Evolutionary conservation across 1,284 basidiomycete genomes (phyloP).

Genomic region (Marasmius sp.): DNA sequence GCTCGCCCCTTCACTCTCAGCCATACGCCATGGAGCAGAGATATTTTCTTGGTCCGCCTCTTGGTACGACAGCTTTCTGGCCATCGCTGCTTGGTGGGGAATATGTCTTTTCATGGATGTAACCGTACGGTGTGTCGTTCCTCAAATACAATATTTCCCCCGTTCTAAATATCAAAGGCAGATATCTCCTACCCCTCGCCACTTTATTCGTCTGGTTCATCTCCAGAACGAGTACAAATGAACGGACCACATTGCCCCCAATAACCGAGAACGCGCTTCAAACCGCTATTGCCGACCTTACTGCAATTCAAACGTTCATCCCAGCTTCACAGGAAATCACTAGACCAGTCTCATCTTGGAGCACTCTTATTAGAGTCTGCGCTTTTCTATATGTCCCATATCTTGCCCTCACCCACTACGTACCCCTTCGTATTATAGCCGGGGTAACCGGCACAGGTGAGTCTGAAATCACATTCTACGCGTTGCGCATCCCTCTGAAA

Average conservation of each 20-base stretch:
- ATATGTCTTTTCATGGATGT: slow-evolving; percentile 64
- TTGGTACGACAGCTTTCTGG: slow-evolving; percentile 69
- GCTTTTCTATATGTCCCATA: slow-evolving; percentile 60
- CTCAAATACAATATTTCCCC: background rate
- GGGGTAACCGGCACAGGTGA: slow-evolving; percentile 53
- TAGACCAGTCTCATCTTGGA: slow-evolving; percentile 26
- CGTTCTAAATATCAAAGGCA: slow-evolving; percentile 20
- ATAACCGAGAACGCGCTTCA: slow-evolving; percentile 69
- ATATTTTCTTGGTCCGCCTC: slow-evolving; percentile 61
- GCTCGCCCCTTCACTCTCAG: slow-evolving; percentile 56
- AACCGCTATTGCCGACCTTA: slow-evolving; percentile 52
- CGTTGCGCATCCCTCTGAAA: background rate
- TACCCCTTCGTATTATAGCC: slow-evolving; percentile 60
- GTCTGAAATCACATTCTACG: background rate
- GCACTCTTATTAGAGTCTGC: slow-evolving; percentile 44
- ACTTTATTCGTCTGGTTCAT: slow-evolving; percentile 33
- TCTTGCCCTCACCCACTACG: slow-evolving; percentile 50
- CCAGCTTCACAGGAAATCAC: slow-evolving; percentile 30
- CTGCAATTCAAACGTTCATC: slow-evolving; percentile 51
- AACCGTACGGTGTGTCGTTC: slow-evolving; percentile 52
- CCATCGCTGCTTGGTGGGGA: slow-evolving; percentile 75
- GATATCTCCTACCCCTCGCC: slow-evolving; percentile 45
- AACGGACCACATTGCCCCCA: slow-evolving; percentile 25
- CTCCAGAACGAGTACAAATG: slow-evolving; percentile 27
- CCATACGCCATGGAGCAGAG: slow-evolving; percentile 48